Conservation (phyloP, 2,329 filamentous ascomycete species). For the Talaromyces sp. region DNA sequence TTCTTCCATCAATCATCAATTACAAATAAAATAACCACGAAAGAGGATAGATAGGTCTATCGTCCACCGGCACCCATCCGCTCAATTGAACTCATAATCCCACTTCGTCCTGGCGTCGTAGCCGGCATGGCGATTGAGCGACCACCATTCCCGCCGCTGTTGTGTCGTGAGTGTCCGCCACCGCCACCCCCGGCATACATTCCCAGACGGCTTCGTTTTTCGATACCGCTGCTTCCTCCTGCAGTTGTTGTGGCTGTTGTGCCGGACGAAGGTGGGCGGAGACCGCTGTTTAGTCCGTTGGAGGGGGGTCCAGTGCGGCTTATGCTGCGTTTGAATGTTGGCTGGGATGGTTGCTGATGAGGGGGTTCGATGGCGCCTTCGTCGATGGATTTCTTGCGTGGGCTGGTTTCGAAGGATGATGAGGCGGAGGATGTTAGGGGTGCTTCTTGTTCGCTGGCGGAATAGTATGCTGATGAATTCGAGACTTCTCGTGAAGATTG, state of each 20-base stretch:
- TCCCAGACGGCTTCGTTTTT: conserved; percentile 29
- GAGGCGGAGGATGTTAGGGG: not conserved
- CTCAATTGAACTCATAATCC: conserved; percentile 83
- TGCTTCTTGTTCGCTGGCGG: conserved; percentile 14
- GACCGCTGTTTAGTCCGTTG: conserved; percentile 25
- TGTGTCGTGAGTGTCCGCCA: conserved; percentile 36
- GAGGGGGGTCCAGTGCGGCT: conserved; percentile 24
- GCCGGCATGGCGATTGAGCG: conserved; percentile 35
- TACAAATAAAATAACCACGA: not conserved
- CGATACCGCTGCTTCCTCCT: conserved; percentile 31
- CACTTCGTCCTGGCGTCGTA: conserved; percentile 56
- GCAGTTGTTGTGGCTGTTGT: conserved; percentile 16
- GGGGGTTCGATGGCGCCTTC: conserved; percentile 23
- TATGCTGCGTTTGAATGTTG: conserved; percentile 18
- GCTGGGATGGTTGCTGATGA: not conserved
- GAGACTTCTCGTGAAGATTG: conserved; percentile 21
- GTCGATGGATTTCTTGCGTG: conserved; percentile 4
- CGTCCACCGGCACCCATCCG: conserved; percentile 66
- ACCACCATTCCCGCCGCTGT: conserved; percentile 38
- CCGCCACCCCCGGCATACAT: conserved; percentile 26
- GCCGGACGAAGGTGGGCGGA: conserved; percentile 32
- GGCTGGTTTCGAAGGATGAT: not conserved
- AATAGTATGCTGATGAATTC: conserved; percentile 18
- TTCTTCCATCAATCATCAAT: not conserved
- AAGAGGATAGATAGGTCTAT: conserved; percentile 8